Percentiles rank a stretch among this genome's conserved stretches.
Evolutionary conservation across 768 basidiomycete species (phyloP).

Genomic region (Podaxis sp.): DNA sequence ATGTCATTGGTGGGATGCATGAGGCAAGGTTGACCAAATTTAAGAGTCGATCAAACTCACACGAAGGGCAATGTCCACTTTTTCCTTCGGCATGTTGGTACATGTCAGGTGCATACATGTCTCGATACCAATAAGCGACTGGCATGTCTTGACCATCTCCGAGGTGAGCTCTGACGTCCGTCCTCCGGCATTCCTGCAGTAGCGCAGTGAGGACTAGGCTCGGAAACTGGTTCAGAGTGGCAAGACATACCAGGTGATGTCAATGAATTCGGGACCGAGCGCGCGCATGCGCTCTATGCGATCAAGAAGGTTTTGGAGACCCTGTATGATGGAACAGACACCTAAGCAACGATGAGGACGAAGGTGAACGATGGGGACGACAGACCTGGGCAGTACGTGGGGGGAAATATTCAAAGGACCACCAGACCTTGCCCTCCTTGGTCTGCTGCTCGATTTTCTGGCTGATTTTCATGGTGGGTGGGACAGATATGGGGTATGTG

Average conservation of each 20-base stretch:
- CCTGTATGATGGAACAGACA: slow-evolving; percentile 40
- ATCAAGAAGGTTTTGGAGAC: slow-evolving; percentile 93
- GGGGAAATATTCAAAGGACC: slow-evolving; percentile 99
- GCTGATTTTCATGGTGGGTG: slow-evolving; percentile 82
- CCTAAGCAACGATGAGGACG: slow-evolving; percentile 4
- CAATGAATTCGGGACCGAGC: slow-evolving; percentile 95
- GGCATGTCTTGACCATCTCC: slow-evolving; percentile 93
- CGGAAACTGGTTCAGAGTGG: background rate
- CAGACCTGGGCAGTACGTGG: slow-evolving; percentile 90
- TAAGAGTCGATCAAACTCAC: slow-evolving; percentile 45
- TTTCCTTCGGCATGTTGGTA: slow-evolving; percentile 97
- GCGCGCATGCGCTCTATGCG: slow-evolving; percentile 98
- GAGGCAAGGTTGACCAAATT: background rate
- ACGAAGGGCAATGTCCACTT: slow-evolving; percentile 86
- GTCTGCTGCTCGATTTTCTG: slow-evolving; percentile 87
- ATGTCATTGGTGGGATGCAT: background rate
- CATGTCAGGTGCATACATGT: slow-evolving; percentile 99
- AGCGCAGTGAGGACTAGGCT: background rate
- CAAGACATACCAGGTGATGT: slow-evolving; percentile 85
- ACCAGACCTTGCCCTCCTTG: slow-evolving; percentile 88
- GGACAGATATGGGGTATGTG: slow-evolving; percentile 17
- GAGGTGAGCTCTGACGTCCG: slow-evolving; percentile 92
- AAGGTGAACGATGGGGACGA: slow-evolving; percentile 1
- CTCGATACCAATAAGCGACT: slow-evolving; percentile 89
- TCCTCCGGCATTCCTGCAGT: slow-evolving; percentile 89